phyloP scores from a whole-genome alignment of 371 early-diverging fungal genomes.

The Mortierella sp. region DNA sequence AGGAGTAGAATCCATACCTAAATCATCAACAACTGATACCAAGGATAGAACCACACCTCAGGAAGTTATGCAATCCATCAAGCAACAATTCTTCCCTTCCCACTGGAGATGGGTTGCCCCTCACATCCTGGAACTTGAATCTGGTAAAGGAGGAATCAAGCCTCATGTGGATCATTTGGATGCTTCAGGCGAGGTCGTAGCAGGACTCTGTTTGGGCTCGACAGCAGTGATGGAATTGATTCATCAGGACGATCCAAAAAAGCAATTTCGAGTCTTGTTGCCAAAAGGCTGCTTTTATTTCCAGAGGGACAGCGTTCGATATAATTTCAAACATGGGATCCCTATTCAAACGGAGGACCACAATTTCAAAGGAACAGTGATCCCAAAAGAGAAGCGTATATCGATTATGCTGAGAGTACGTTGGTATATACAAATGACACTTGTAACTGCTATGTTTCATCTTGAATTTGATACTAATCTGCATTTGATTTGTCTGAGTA shows the following conservation, averaged over 20 bases:
- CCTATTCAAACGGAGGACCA: constrained; percentile 55
- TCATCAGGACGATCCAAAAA: constrained; percentile 55
- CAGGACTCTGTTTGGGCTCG: constrained; percentile 66
- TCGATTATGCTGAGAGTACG: constrained; percentile 61
- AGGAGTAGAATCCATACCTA: not conserved
- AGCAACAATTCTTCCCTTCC: constrained; percentile 42
- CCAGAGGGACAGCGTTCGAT: constrained; percentile 63
- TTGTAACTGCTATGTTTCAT: not conserved
- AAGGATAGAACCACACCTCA: constrained; percentile 24
- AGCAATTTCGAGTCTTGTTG: constrained; percentile 59
- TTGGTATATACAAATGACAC: not conserved
- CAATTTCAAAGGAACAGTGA: constrained; percentile 45
- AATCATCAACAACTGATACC: not conserved
- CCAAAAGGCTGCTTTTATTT: constrained; percentile 65
- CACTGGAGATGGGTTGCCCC: constrained; percentile 54
- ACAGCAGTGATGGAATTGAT: constrained; percentile 65
- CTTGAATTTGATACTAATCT: not conserved
- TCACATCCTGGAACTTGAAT: constrained; percentile 61
- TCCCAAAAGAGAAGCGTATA: constrained; percentile 60
- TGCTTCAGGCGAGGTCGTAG: constrained; percentile 68
- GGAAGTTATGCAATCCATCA: constrained; percentile 43
- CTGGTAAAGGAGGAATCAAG: constrained; percentile 62
- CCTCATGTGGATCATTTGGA: constrained; percentile 72
- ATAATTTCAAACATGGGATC: constrained; percentile 67
- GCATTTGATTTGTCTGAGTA: not conserved